Conservation (phyloP, 164 flowering plant genomes). For the Annona cherimola region DNA sequence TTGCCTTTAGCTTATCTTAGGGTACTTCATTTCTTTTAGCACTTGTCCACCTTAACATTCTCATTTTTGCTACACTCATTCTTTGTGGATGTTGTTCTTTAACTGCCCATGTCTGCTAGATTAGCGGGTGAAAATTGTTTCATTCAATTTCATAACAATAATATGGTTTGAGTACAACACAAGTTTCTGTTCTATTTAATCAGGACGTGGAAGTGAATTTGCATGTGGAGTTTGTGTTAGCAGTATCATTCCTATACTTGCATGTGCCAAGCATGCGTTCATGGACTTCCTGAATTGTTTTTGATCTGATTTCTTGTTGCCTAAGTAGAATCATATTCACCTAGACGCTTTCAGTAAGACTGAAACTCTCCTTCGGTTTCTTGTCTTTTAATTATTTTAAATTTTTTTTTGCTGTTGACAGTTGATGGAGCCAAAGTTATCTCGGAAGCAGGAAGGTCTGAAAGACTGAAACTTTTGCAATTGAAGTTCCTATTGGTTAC, state of each 20-base stretch:
- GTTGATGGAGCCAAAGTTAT: slow-evolving; percentile 58
- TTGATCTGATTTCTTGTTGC: background rate
- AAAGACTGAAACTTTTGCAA: background rate
- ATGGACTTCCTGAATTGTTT: background rate
- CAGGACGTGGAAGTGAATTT: background rate
- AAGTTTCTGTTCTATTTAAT: no score
- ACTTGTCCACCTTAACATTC: no score
- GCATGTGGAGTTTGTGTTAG: background rate
- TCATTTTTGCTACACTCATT: no score
- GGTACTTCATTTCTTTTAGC: no score
- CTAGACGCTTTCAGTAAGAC: background rate
- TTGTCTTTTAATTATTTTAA: background rate
- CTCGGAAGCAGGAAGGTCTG: slow-evolving; percentile 73
- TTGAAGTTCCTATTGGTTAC: background rate
- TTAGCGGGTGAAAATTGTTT: no score
- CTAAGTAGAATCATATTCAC: background rate
- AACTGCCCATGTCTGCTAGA: no score
- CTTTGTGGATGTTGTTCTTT: no score
- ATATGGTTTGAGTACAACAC: no score
- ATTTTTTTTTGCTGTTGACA: slow-evolving; percentile 23
- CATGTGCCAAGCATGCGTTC: background rate
- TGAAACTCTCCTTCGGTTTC: background rate
- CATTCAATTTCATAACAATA: no score
- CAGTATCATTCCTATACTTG: background rate
- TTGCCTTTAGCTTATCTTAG: no score